Evolutionary conservation across 2,329 filamentous ascomycete genomes (phyloP), one percentile per base, ranked within the genome.

Genomic region (Botrytis paeoniae): DNA sequence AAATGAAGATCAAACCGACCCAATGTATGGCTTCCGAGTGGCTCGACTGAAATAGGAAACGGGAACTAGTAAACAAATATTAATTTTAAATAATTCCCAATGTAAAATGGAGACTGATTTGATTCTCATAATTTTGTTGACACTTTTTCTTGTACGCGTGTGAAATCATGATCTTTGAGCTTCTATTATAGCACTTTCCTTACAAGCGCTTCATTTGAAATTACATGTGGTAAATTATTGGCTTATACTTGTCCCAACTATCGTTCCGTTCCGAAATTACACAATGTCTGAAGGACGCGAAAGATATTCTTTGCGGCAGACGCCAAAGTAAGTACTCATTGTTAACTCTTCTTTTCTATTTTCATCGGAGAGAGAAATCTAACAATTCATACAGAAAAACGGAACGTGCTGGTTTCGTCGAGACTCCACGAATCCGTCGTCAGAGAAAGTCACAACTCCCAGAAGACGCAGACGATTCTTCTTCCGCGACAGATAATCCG

Each of bases 401-500:
- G 70, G 83, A 85, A 70, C 83, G 85, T 72, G 83, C 84, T 61
- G 85, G 84, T 66, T 87, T 84, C 77, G 83, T 88, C 65, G 84
- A 87, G 75, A 88, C 86, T 22, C 86, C 86, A 71, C 81, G 83
- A 73, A 80, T 82, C 73, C 84, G 85, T 71, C 78, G 81, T 72
- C 69, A 74, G 7, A 84, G 81, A 77, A 84, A 83, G 75, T 80
- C 78, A 8, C 76, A 78, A 70, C 78, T 79, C 61, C 72, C 76
- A n/a, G 78, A 79, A 72, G 79, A 79, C 54, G 78, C 73, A 39
- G 78, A 80, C 70, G 79, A 80, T 63, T 80, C 79, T n/a, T 78
- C 78, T n/a, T 79, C 80, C 63, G 78, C 81, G 8, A 80, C 79
- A 39, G 80, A 80, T 64, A 77, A 77, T 32, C 75, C 77, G 14